These are phyloP conservation scores for Murraya paniculata DNA, from an alignment of 345 rosid species.

Conservation along the genomic window DNA sequence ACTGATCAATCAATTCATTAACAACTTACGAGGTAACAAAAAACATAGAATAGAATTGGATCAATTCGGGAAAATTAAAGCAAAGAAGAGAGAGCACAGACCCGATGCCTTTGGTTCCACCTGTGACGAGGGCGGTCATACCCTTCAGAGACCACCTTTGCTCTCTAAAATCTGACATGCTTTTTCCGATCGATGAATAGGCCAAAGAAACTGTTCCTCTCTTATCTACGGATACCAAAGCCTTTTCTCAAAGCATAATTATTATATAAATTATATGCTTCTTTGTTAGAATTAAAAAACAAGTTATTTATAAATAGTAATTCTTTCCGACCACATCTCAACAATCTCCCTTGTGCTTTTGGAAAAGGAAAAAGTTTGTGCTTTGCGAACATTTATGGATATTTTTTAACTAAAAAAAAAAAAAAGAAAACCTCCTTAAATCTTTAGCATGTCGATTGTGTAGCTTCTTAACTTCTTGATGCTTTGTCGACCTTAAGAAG, in stretches of 20 bases:
- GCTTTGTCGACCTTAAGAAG: no score
- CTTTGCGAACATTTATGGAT: no score
- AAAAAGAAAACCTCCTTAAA: no score
- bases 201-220: not conserved
- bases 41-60: not conserved
- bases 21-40: not conserved
- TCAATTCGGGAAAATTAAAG: not conserved
- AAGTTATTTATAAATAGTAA: no score
- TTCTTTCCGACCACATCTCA: no score
- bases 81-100: not conserved
- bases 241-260: constrained; percentile 15
- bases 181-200: not conserved
- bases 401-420: no score
- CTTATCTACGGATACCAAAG: constrained; percentile 19
- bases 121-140: constrained; percentile 26
- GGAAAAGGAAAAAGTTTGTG: no score
- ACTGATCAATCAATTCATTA: not conserved
- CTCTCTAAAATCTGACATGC: not conserved
- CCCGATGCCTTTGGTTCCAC: constrained; percentile 32
- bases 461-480: no score
- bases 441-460: no score
- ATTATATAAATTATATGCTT: not conserved
- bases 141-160: constrained; percentile 28
- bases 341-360: no score
- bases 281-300: no score